Evolutionary conservation across 2,329 filamentous ascomycete genomes (phyloP).

Genomic region (Curvularia lunata): DNA sequence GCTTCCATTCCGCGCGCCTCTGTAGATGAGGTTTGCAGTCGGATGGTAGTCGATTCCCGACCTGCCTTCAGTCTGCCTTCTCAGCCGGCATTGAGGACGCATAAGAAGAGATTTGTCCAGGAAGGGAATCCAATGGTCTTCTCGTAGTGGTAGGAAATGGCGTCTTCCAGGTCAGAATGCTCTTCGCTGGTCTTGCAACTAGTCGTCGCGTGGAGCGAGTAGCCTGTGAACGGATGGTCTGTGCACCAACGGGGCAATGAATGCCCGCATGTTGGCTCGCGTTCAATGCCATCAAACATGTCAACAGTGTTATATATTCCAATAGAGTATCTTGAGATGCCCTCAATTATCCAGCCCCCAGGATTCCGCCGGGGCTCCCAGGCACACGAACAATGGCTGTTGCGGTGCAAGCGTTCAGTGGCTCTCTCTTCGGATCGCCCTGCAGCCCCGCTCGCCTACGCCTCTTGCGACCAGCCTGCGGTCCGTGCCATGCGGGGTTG

Average conservation of each 20-base stretch:
- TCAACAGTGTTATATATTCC: background rate
- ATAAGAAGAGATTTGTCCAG: background rate
- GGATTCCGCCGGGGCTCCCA: constrained; percentile 8
- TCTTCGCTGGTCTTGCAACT: background rate
- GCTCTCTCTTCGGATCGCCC: constrained; percentile 21
- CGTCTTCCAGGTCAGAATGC: background rate
- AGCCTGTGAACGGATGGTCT: constrained; percentile 11
- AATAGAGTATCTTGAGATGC: background rate
- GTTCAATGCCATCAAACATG: background rate
- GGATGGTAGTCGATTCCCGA: background rate
- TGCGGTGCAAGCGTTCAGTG: constrained; percentile 19
- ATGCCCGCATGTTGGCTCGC: background rate
- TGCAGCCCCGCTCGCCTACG: constrained; percentile 27
- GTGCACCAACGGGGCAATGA: constrained; percentile 1
- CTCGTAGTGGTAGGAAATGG: background rate
- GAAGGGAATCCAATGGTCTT: background rate
- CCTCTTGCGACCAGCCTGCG: constrained; percentile 18
- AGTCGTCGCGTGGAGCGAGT: background rate
- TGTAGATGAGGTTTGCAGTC: background rate
- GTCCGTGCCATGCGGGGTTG: constrained; percentile 33
- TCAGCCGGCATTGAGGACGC: background rate
- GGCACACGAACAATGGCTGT: constrained; percentile 19
- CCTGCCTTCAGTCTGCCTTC: background rate
- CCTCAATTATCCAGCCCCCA: background rate
- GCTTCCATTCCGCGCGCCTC: background rate